A percentile compares a stretch with the other conserved stretches of the same genome.
Conservation (phyloP, 139 green algal species). For the Volvox reticuliferus region DNA sequence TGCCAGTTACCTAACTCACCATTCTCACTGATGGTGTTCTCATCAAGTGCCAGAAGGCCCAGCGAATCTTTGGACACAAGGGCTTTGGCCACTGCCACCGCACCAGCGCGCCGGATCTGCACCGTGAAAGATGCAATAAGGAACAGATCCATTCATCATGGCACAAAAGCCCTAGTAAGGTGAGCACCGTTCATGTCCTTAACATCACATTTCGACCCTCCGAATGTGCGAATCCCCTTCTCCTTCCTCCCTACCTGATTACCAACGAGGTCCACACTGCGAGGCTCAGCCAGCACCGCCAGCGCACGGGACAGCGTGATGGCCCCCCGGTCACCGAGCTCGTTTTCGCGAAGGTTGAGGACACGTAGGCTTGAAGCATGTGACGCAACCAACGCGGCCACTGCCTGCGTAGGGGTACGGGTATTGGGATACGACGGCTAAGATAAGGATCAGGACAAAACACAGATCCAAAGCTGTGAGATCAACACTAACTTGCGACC, state of each 20-base stretch:
- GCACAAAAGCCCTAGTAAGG: background rate
- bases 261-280: constrained; percentile 67
- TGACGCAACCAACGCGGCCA: constrained; percentile 68
- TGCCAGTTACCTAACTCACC: constrained; percentile 51
- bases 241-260: constrained; percentile 72
- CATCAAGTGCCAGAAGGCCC: constrained; percentile 81
- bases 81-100: constrained; percentile 71
- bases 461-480: too few relatives aligned
- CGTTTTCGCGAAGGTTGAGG: constrained; percentile 91
- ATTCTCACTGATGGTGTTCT: constrained; percentile 83
- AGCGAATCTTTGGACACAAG: constrained; percentile 57
- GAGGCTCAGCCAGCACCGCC: constrained; percentile 43
- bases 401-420: background rate
- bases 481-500: too few relatives aligned
- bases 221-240: background rate
- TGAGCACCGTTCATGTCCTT: background rate
- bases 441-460: too few relatives aligned
- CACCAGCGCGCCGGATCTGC: constrained; percentile 70
- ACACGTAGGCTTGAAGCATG: constrained; percentile 64
- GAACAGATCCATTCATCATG: background rate
- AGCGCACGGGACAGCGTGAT: constrained; percentile 64
- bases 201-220: background rate
- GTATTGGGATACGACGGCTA: background rate
- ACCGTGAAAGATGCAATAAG: background rate
- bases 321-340: constrained; percentile 86